Evolutionary conservation across 768 basidiomycete species (phyloP).

Genomic region (Termitomyces sp.): DNA sequence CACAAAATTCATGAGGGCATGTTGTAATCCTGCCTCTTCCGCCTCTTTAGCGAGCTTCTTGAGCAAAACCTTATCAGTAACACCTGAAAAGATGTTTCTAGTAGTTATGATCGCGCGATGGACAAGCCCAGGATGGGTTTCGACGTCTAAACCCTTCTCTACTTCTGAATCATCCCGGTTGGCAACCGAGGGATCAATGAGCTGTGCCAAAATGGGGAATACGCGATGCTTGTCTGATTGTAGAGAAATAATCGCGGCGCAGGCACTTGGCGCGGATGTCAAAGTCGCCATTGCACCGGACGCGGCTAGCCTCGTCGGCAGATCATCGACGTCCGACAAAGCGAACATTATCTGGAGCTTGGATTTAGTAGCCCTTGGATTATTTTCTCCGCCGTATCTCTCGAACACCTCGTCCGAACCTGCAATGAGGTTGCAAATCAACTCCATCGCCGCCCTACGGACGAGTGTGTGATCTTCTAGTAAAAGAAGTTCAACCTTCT

Average conservation of each 20-base stretch:
- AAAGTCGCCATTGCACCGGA: slow-evolving; percentile 86
- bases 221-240: slow-evolving; percentile 61
- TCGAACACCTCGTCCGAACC: slow-evolving; percentile 75
- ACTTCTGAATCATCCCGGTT: slow-evolving; percentile 23
- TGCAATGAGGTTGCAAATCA: slow-evolving; percentile 85
- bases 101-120: slow-evolving; percentile 79
- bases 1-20: slow-evolving; percentile 45
- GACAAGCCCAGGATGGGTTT: slow-evolving; percentile 55
- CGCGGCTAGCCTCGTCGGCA: slow-evolving; percentile 82
- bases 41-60: slow-evolving; percentile 46
- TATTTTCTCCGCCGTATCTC: slow-evolving; percentile 51
- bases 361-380: slow-evolving; percentile 35
- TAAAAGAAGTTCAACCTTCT: slow-evolving; percentile 66
- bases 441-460: slow-evolving; percentile 83
- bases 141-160: slow-evolving; percentile 17
- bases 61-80: slow-evolving; percentile 31
- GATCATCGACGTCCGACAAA: slow-evolving; percentile 81
- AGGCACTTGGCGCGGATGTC: slow-evolving; percentile 55
- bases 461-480: slow-evolving; percentile 81
- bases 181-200: slow-evolving; percentile 54
- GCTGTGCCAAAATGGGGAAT: slow-evolving; percentile 58
- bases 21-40: slow-evolving; percentile 45
- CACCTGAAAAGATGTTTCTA: slow-evolving; percentile 50
- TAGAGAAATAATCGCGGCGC: slow-evolving; percentile 54
- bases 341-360: slow-evolving; percentile 82